A percentile compares a stretch with the other conserved stretches of the same genome.
These are phyloP conservation scores for Globomyces sp. DNA, from an alignment of 371 early-diverging fungal species.

Conservation along the genomic window DNA sequence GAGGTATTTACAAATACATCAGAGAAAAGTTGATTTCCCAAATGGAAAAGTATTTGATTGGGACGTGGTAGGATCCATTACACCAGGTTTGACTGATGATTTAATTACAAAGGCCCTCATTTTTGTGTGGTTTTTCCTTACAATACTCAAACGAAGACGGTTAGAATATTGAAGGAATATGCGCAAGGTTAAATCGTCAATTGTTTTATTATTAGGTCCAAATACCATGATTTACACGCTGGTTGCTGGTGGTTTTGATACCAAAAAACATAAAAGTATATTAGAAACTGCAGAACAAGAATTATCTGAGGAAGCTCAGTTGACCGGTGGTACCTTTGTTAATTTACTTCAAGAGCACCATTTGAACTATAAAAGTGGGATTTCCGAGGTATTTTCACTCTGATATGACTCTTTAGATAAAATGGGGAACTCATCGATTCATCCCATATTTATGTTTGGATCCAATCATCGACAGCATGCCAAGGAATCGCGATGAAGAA, in stretches of 20 bases:
- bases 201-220: slow-evolving; percentile 26
- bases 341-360: slow-evolving; percentile 36
- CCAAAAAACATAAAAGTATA: slow-evolving; percentile 53
- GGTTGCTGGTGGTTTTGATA: slow-evolving; percentile 59
- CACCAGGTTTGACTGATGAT: not conserved
- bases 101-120: slow-evolving; percentile 36
- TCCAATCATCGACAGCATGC: slow-evolving; percentile 50
- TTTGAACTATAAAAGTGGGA: slow-evolving; percentile 23
- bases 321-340: slow-evolving; percentile 45
- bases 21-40: slow-evolving; percentile 52
- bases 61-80: slow-evolving; percentile 49
- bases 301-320: slow-evolving; percentile 62
- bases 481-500: slow-evolving; percentile 56
- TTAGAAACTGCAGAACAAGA: slow-evolving; percentile 58
- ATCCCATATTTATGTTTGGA: slow-evolving; percentile 61
- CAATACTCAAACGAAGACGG: slow-evolving; percentile 23
- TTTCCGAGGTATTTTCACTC: too few relatives aligned
- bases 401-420: slow-evolving; percentile 37
- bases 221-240: slow-evolving; percentile 47
- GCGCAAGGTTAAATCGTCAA: slow-evolving; percentile 65
- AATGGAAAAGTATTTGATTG: slow-evolving; percentile 58
- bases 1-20: slow-evolving; percentile 52
- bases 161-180: slow-evolving; percentile 57
- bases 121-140: slow-evolving; percentile 30
- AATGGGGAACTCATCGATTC: slow-evolving; percentile 65